Conservation (phyloP, 495 filamentous ascomycete species). For the Annulohypoxylon stygium region DNA sequence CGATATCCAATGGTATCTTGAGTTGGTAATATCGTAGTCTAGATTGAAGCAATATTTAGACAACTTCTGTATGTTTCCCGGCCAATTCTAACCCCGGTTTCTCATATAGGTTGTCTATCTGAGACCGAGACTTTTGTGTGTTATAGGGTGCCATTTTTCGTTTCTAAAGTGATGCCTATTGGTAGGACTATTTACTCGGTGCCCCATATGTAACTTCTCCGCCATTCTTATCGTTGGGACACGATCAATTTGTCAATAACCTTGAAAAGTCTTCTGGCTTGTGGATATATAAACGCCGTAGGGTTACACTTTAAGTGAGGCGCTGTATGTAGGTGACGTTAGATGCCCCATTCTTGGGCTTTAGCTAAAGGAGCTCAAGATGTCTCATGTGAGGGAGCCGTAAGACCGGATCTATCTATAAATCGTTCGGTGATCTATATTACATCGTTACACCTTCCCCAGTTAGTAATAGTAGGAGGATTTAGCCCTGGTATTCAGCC, state of each 20-base stretch:
- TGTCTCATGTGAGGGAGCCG: not conserved
- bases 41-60: not conserved
- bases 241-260: not conserved
- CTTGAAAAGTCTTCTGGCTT: not conserved
- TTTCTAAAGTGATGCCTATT: not conserved
- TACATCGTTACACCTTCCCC: not conserved
- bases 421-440: not conserved
- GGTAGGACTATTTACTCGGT: not conserved
- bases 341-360: not conserved
- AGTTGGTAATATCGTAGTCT: not conserved
- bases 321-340: constrained; percentile 4
- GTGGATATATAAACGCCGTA: not conserved
- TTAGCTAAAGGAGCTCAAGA: not conserved
- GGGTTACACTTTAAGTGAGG: not conserved
- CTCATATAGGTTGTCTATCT: not conserved
- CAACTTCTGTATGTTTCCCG: not conserved
- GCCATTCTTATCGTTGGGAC: not conserved
- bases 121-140: not conserved
- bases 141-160: not conserved
- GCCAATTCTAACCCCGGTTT: not conserved
- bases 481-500: not conserved
- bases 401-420: not conserved
- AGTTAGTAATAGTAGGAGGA: not conserved
- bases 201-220: not conserved
- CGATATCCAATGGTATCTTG: not conserved